Base-by-base conservation (phyloP, 2,329 filamentous ascomycete genomes). In the Aspergillus hortae region DNA sequence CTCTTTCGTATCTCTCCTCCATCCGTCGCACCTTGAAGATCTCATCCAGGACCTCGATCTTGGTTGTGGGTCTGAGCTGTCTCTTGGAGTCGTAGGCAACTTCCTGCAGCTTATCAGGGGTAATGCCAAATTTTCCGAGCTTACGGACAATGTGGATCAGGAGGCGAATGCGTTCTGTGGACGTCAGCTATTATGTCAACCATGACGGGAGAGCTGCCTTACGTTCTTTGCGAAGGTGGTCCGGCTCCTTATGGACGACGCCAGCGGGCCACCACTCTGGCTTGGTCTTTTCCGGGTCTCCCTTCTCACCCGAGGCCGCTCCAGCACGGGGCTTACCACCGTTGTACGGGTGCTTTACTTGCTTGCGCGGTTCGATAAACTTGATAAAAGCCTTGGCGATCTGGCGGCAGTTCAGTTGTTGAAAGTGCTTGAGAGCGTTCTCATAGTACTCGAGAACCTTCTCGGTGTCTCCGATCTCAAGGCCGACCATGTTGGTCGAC, bases 271-370 rank as follows among this genome's bases (percentile, higher is more conserved):
- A 76, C 69, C 69, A 76, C 11, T 69, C 67, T 7, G 76, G 76
- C 57, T 73, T 75, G 11, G 74, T 78, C 54, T 67, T 68, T 50
- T 76, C 71, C 4, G 72, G 69, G 52, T 78, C 73, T 1, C 68
- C 67, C 4, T 65, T 68, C 30, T 72, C 64, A 35, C 68, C 71
- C 1, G 68, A 67, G 1, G 69, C 64, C 23, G 69, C 67, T 42
- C 65, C 67, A 44, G 58, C 57, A 40, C 61, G 61, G 10, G 67
- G 61, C 53, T 66, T 67, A n/a, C 72, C 70, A 10, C 76, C 76
- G 57, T 78, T 78, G 58, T 78, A 78, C 2, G 76, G 76, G 56
- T 75, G 72, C 44, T 71, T 73, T 2, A 73, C 73, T 60, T 78
- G 75, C 61, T 78, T 79, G 32, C 71, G 68, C 3, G 75, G 76